These are phyloP conservation scores for Cordyceps fumosorosea DNA, from an alignment of 2,329 filamentous ascomycete species.

Conservation along the genomic window DNA sequence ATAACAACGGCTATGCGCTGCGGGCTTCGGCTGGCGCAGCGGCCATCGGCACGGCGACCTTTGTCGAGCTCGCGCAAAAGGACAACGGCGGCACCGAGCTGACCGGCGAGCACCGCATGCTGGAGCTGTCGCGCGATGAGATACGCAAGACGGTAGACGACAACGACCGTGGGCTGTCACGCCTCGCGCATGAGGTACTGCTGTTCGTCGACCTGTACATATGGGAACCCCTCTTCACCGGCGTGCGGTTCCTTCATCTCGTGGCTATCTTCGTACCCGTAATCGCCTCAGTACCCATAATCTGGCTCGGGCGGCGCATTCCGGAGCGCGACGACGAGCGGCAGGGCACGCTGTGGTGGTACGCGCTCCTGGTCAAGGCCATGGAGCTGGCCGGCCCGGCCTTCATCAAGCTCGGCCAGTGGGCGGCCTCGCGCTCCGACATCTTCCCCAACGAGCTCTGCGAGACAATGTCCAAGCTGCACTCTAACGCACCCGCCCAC, in stretches of 20 bases:
- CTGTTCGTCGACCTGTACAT: constrained; percentile 65
- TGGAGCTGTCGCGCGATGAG: constrained; percentile 73
- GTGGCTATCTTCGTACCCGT: constrained; percentile 88
- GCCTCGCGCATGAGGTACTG: constrained; percentile 52
- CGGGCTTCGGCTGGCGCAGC: constrained; percentile 35
- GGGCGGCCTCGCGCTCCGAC: constrained; percentile 92
- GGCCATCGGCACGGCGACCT: constrained; percentile 47
- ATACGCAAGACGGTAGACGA: constrained; percentile 62
- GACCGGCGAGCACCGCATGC: constrained; percentile 81
- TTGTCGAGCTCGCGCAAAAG: constrained; percentile 51
- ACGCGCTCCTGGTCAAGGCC: constrained; percentile 72
- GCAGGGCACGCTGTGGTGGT: constrained; percentile 88
- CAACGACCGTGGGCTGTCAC: constrained; percentile 52
- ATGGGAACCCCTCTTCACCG: constrained; percentile 83
- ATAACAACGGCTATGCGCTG: constrained; percentile 23
- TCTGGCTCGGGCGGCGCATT: constrained; percentile 69
- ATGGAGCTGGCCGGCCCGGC: constrained; percentile 94
- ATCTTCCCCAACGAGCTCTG: constrained; percentile 95
- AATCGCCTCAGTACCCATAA: constrained; percentile 66
- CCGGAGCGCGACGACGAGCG: constrained; percentile 65
- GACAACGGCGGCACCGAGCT: constrained; percentile 44
- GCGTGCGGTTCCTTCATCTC: constrained; percentile 79
- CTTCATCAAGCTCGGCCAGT: constrained; percentile 99
- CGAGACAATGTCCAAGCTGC: constrained; percentile 84
- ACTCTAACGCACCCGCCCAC: constrained; percentile 91